Evolutionary conservation across 2,329 filamentous ascomycete genomes (phyloP).

Genomic region (Hawksworthiomyces lignivorus): DNA sequence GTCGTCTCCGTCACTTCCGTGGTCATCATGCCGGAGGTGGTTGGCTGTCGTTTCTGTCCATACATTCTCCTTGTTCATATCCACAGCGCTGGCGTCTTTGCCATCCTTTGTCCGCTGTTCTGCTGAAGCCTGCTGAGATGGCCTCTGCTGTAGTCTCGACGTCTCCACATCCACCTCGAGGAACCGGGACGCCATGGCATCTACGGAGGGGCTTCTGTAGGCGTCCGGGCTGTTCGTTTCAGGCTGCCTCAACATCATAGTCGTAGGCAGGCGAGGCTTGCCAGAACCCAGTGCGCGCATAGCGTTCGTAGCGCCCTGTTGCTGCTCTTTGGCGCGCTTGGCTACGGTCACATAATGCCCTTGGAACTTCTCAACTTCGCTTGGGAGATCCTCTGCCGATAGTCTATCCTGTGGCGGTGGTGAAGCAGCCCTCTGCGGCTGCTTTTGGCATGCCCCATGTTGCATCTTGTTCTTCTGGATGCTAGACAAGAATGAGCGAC

Average conservation of each 20-base stretch:
- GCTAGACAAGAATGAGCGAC: no score
- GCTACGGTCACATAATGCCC: conserved; percentile 14
- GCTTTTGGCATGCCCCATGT: neutral
- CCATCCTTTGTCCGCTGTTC: neutral
- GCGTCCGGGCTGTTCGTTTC: no score
- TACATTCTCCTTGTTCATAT: conserved; percentile 1
- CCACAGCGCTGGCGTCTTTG: neutral
- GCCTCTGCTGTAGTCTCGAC: conserved; percentile 5
- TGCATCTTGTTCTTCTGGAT: neutral
- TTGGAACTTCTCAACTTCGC: conserved; percentile 30
- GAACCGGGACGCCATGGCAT: conserved; percentile 44
- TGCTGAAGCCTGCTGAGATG: conserved; percentile 2
- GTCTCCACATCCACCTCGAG: conserved; percentile 31
- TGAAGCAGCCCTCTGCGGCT: conserved; percentile 24
- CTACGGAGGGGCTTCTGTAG: conserved; percentile 29
- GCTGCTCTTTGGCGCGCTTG: conserved; percentile 1
- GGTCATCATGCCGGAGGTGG: conserved; percentile 6
- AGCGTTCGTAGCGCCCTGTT: neutral
- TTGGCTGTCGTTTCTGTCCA: neutral
- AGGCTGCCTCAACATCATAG: no score
- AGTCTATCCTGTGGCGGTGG: conserved; percentile 34
- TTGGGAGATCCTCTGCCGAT: conserved; percentile 23
- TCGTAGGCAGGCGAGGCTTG: no score
- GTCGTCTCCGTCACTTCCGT: conserved; percentile 6
- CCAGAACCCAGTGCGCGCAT: no score